Evolutionary conservation across 2,329 filamentous ascomycete genomes (phyloP).

Genomic region (Xylogone sp.): DNA sequence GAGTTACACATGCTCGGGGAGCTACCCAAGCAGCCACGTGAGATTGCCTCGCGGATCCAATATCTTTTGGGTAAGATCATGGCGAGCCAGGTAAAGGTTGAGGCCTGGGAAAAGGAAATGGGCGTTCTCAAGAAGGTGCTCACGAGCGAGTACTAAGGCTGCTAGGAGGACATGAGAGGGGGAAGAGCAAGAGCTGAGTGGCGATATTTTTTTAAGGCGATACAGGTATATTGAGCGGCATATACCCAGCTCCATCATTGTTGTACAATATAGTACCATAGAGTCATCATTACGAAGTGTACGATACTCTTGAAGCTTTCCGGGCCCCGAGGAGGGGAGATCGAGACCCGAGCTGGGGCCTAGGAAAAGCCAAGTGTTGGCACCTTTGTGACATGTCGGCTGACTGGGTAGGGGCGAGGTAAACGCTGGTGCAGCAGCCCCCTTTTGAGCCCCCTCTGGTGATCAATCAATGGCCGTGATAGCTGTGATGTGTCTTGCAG

Average conservation of each 20-base stretch:
- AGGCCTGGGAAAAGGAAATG: conserved; percentile 70
- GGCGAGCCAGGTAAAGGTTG: conserved; percentile 70
- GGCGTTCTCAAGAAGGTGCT: conserved; percentile 68
- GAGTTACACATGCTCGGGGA: conserved; percentile 70
- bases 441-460: too few species aligned
- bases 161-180: background rate
- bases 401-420: too few species aligned
- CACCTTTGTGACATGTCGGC: too few species aligned
- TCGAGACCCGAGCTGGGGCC: too few species aligned
- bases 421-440: background rate
- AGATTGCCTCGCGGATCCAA: conserved; percentile 61
- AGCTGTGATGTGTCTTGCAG: background rate
- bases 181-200: too few species aligned
- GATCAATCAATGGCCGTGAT: background rate
- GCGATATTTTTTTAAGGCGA: background rate
- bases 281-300: background rate
- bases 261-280: background rate
- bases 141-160: conserved; percentile 36
- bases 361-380: too few species aligned
- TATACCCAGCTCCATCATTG: conserved; percentile 14
- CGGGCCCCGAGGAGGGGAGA: background rate
- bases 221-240: background rate
- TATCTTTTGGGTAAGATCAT: conserved; percentile 74
- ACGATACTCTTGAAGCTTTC: background rate
- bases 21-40: conserved; percentile 65